These are phyloP conservation scores for Hippophae gyantsensis DNA, from an alignment of 306 rosid genomes.

Conservation along the genomic window DNA sequence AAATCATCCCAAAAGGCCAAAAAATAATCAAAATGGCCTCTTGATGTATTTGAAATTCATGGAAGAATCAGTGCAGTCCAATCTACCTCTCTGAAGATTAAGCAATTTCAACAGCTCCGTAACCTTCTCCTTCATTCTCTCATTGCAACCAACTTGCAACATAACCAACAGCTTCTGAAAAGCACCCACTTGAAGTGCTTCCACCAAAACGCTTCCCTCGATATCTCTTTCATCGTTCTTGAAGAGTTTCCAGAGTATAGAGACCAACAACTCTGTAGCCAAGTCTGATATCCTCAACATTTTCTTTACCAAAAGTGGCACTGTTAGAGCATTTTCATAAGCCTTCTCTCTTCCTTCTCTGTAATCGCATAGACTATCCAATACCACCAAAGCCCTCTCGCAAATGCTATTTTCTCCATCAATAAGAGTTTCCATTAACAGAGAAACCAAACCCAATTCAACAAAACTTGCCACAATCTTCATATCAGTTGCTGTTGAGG, in stretches of 20 bases:
- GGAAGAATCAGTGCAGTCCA: conserved; percentile 35
- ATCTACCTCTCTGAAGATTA: conserved; percentile 25
- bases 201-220: conserved; percentile 12
- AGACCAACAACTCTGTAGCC: conserved; percentile 47
- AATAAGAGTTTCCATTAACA: conserved; percentile 22
- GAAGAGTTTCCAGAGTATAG: conserved; percentile 39
- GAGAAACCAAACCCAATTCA: conserved; percentile 22
- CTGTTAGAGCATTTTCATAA: conserved; percentile 35
- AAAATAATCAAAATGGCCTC: conserved; percentile 27
- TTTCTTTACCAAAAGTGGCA: conserved; percentile 68
- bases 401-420: conserved; percentile 30
- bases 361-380: conserved; percentile 32
- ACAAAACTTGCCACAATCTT: conserved; percentile 9
- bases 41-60: conserved; percentile 41
- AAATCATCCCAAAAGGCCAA: too few species aligned
- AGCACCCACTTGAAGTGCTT: conserved; percentile 37
- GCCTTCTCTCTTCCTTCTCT: conserved; percentile 43
- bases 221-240: conserved; percentile 18
- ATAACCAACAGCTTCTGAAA: conserved; percentile 42
- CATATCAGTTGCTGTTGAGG: neutral
- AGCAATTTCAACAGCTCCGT: conserved; percentile 28
- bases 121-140: conserved; percentile 33
- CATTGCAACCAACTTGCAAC: conserved; percentile 38
- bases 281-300: conserved; percentile 46
- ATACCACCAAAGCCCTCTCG: conserved; percentile 31